These are phyloP conservation scores for Fusarium domesticum DNA, from an alignment of 2,329 filamentous ascomycete genomes.

Conservation along the genomic window DNA sequence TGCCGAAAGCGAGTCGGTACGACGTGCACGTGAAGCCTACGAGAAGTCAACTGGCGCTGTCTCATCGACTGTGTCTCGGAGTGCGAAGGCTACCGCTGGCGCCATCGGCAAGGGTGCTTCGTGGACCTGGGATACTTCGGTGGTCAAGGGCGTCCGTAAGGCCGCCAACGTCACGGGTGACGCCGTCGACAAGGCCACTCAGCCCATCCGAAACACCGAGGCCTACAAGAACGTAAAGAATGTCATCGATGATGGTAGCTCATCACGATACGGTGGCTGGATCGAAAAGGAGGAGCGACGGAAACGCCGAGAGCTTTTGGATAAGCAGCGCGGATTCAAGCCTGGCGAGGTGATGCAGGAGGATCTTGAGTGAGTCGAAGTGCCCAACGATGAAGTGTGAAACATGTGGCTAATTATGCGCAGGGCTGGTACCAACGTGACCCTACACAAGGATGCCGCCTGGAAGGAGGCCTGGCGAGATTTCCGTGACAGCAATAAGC, in stretches of 20 bases:
- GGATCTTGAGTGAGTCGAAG: slow-evolving; percentile 73
- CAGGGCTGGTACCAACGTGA: slow-evolving; percentile 91
- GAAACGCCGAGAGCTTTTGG: slow-evolving; percentile 70
- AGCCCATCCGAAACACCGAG: slow-evolving; percentile 90
- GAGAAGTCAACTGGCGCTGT: slow-evolving; percentile 82
- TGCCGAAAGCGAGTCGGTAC: slow-evolving; percentile 86
- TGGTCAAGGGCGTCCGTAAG: slow-evolving; percentile 86
- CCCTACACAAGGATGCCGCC: slow-evolving; percentile 91
- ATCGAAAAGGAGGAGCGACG: slow-evolving; percentile 91
- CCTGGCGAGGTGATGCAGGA: slow-evolving; percentile 64
- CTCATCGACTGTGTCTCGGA: slow-evolving; percentile 71
- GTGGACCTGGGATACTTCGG: slow-evolving; percentile 96
- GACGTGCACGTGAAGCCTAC: slow-evolving; percentile 81
- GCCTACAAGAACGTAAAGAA: slow-evolving; percentile 93
- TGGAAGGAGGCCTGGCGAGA: slow-evolving; percentile 99
- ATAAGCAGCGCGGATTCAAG: slow-evolving; percentile 56
- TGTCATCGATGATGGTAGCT: slow-evolving; percentile 95
- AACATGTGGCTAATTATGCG: slow-evolving; percentile 29
- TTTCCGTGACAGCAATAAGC: slow-evolving; percentile 84
- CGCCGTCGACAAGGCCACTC: slow-evolving; percentile 89
- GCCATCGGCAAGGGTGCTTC: slow-evolving; percentile 86
- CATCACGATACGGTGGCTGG: slow-evolving; percentile 94
- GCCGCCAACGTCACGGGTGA: slow-evolving; percentile 82
- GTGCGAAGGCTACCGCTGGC: slow-evolving; percentile 79
- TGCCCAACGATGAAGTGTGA: background rate